Conservation (phyloP, 257 asterid genomes). For the Nicotiana tomentosiformis region DNA sequence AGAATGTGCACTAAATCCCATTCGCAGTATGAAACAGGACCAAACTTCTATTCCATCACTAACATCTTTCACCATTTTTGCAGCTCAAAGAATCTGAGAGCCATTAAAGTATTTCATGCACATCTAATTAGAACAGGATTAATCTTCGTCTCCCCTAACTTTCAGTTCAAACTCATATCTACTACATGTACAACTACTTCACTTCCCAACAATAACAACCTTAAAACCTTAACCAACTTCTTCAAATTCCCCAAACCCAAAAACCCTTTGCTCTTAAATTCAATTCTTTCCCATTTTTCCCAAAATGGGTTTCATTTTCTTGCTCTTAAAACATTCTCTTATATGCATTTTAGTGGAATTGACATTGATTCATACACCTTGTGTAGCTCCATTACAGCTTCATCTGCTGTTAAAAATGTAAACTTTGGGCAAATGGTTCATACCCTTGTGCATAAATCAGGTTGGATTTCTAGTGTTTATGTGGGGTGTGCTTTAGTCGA, state of each 20-base stretch:
- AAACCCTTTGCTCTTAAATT: conserved; percentile 24
- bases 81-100: conserved; percentile 7
- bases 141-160: conserved; percentile 20
- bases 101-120: conserved; percentile 6
- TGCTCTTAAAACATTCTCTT: conserved; percentile 54
- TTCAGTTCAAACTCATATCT: conserved; percentile 47
- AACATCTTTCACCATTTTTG: background rate
- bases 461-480: conserved; percentile 52
- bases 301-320: conserved; percentile 39
- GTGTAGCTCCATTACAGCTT: conserved; percentile 47
- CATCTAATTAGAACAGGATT: conserved; percentile 11
- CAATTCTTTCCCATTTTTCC: conserved; percentile 61
- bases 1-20: background rate
- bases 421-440: conserved; percentile 46
- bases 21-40: background rate
- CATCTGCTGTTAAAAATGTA: conserved; percentile 26
- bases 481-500: conserved; percentile 75
- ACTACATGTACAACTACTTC: conserved; percentile 27
- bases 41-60: background rate
- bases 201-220: background rate
- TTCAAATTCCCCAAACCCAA: conserved; percentile 43
- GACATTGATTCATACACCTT: conserved; percentile 49
- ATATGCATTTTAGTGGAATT: conserved; percentile 58
- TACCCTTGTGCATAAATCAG: conserved; percentile 42
- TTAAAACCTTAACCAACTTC: conserved; percentile 28